phyloP scores from a whole-genome alignment of 2,329 filamentous ascomycete species.

The Xylaria sp. region DNA sequence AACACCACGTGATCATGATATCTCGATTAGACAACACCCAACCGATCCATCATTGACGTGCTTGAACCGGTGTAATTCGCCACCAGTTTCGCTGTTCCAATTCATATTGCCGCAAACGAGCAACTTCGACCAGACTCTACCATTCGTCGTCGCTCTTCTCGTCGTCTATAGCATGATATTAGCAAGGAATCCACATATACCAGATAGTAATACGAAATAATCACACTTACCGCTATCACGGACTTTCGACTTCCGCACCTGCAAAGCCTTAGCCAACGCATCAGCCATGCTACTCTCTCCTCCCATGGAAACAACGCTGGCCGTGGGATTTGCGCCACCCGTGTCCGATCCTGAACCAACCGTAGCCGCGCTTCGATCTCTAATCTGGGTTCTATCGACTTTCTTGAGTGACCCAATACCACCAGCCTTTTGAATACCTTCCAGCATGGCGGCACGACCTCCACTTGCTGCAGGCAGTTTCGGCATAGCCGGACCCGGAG shows the following conservation, averaged over 20 bases:
- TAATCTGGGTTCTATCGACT: conserved; percentile 64
- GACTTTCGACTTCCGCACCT: conserved; percentile 88
- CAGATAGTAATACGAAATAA: not conserved
- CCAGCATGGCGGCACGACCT: conserved; percentile 57
- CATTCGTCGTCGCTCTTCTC: conserved; percentile 74
- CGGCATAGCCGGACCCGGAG: conserved; percentile 48
- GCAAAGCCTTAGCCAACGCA: conserved; percentile 71
- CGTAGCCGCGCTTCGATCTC: conserved; percentile 62
- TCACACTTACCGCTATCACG: conserved; percentile 79
- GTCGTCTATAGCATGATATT: conserved; percentile 52
- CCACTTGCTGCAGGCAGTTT: conserved; percentile 38
- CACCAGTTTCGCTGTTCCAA: conserved; percentile 16
- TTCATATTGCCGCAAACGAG: conserved; percentile 16
- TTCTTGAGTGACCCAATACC: conserved; percentile 68
- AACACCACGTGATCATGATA: not conserved
- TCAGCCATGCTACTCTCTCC: conserved; percentile 67
- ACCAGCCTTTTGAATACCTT: conserved; percentile 66
- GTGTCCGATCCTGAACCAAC: conserved; percentile 51
- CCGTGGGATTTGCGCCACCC: conserved; percentile 47
- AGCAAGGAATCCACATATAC: conserved; percentile 3
- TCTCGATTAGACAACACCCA: not conserved
- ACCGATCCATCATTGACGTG: not conserved
- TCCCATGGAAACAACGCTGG: conserved; percentile 46
- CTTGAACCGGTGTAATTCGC: conserved; percentile 12
- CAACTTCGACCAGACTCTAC: conserved; percentile 37